A percentile compares a stretch with the other conserved stretches of the same genome.
These are phyloP conservation scores for Ammopiptanthus mongolicus DNA, from an alignment of 306 rosid genomes.

Conservation along the genomic window DNA sequence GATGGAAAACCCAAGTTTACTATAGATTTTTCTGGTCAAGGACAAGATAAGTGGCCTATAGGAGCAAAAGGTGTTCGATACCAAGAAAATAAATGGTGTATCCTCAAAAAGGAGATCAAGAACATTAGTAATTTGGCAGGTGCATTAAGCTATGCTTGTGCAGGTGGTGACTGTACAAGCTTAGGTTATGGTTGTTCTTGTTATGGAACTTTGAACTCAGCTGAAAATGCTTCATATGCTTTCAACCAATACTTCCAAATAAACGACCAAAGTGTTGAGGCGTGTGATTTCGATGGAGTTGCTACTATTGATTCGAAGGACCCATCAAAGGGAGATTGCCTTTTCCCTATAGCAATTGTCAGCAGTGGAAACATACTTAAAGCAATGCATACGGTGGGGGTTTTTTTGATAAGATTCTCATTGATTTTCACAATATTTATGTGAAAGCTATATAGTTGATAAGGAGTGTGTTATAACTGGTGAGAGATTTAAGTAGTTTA, in stretches of 20 bases:
- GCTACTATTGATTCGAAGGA: constrained; percentile 38
- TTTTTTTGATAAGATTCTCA: constrained; percentile 14
- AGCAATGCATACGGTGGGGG: background rate
- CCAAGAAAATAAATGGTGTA: constrained; percentile 57
- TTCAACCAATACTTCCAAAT: constrained; percentile 60
- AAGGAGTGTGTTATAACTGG: background rate
- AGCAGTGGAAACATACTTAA: constrained; percentile 32
- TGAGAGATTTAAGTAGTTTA: background rate
- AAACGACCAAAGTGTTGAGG: constrained; percentile 57
- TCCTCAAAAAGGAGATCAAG: background rate
- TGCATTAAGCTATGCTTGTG: constrained; percentile 45
- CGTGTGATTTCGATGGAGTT: constrained; percentile 42
- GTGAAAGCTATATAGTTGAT: background rate
- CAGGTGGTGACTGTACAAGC: constrained; percentile 50
- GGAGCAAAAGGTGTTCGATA: constrained; percentile 62
- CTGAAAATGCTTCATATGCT: constrained; percentile 48
- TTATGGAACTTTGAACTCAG: background rate
- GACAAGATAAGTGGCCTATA: constrained; percentile 26
- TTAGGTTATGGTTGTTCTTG: constrained; percentile 43
- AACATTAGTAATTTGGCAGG: background rate
- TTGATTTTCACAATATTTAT: constrained; percentile 21
- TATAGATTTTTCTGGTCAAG: constrained; percentile 55
- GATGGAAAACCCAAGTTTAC: constrained; percentile 67
- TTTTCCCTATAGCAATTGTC: constrained; percentile 42
- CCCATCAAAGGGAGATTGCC: constrained; percentile 39